Percentiles rank a stretch among this genome's conserved stretches.
These are phyloP conservation scores for Primulina huaijiensis DNA, from an alignment of 257 asterid genomes.

Conservation along the genomic window DNA sequence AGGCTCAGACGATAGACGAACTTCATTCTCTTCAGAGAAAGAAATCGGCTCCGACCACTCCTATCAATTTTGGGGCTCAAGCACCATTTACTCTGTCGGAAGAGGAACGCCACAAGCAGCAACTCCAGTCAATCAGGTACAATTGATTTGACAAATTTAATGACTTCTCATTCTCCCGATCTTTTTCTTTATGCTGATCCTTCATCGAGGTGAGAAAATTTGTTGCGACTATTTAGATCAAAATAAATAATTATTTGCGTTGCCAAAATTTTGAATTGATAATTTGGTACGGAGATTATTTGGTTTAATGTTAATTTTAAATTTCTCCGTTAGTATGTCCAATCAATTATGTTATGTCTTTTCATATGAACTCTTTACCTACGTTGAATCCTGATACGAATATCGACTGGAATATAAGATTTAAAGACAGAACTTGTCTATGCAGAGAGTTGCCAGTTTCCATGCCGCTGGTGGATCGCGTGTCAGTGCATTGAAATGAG, in stretches of 20 bases:
- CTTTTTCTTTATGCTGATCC: too few species aligned
- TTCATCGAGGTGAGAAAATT: too few species aligned
- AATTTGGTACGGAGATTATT: too few species aligned
- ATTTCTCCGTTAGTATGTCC: neutral
- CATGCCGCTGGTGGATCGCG: too few species aligned
- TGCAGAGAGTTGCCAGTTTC: too few species aligned
- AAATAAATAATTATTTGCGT: neutral
- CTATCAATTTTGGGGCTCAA: constrained; percentile 32
- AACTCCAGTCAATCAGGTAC: constrained; percentile 63
- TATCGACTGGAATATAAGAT: too few species aligned
- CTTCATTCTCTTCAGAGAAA: constrained; percentile 67
- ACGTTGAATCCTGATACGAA: neutral
- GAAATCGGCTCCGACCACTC: constrained; percentile 63
- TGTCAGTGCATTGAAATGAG: too few species aligned
- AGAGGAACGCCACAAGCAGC: constrained; percentile 45
- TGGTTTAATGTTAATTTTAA: too few species aligned
- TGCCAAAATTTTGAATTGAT: neutral
- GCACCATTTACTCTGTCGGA: constrained; percentile 37
- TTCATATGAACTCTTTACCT: too few species aligned
- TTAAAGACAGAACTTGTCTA: too few species aligned
- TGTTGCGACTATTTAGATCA: neutral
- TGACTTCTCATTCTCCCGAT: too few species aligned
- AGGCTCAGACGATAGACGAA: constrained; percentile 62
- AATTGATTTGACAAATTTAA: neutral
- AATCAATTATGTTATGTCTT: neutral